Conservation (phyloP, 805 yeast genomes). For the Wickerhamomyces chaumierensis region DNA sequence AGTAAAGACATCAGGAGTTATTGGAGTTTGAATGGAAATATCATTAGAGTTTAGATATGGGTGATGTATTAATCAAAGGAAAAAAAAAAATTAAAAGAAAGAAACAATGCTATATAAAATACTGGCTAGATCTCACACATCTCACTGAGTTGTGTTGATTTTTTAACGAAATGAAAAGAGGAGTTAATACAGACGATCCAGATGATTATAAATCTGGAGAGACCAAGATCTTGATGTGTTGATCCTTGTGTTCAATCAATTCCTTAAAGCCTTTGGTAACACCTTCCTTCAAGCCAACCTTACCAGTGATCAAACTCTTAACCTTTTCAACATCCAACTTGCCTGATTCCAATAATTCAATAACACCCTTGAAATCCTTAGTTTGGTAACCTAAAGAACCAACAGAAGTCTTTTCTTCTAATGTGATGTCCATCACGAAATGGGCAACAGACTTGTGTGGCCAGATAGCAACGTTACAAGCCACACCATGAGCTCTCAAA, state of each 20-base stretch:
- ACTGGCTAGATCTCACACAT: too few species aligned
- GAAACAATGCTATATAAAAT: too few species aligned
- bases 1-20: too few species aligned
- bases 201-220: slow-evolving; percentile 18
- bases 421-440: slow-evolving; percentile 35
- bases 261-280: slow-evolving; percentile 32
- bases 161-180: too few species aligned
- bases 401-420: slow-evolving; percentile 29
- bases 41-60: too few species aligned
- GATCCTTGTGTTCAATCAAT: slow-evolving; percentile 30
- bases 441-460: slow-evolving; percentile 31
- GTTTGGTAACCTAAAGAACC: slow-evolving; percentile 36
- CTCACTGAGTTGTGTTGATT: too few species aligned
- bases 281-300: slow-evolving; percentile 27
- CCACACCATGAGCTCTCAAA: slow-evolving; percentile 30
- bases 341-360: slow-evolving; percentile 28
- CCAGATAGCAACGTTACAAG: slow-evolving; percentile 40
- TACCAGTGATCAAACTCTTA: slow-evolving; percentile 27
- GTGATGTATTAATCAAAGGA: too few species aligned
- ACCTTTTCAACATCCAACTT: slow-evolving; percentile 25
- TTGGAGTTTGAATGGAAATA: too few species aligned
- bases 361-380: slow-evolving; percentile 31
- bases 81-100: too few species aligned
- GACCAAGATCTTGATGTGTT: slow-evolving; percentile 33
- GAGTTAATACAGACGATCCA: too few species aligned